Base-by-base conservation (phyloP, 2,329 filamentous ascomycete species). In the Cladosporium cucumerinum region DNA sequence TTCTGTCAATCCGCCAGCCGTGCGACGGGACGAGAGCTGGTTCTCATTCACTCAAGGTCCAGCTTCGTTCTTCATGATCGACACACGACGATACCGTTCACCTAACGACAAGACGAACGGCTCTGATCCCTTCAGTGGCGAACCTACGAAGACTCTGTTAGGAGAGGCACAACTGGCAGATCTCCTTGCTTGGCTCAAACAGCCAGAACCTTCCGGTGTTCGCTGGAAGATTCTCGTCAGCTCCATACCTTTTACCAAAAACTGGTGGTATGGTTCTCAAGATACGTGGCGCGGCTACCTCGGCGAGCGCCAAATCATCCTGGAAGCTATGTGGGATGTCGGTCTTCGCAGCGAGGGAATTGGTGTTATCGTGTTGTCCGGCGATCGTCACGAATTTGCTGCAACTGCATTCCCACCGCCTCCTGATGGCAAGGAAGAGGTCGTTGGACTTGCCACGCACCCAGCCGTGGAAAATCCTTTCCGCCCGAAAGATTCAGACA, bases 251-350 rank as follows among this genome's bases (percentile, higher is more conserved):
- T 97, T 99, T 75, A 98, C 95, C 7, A 96, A 97, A 80, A 99
- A 99, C 77, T 99, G 95, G 94, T 89, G 87, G 26, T 86, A 97
- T 69, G 94, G 95, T 69, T 87, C 87, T 2, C 84, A 89, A 67
- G 95, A 99, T 74, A 98, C 95, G 0, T 99, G 95, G 95, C 92
- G 92, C 55, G 94, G 94, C 0, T 97, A 96, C 77, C 82, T 97
- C 1, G 80, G 84, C 57, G 95, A 99, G 80, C 88, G 95, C 18
- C 86, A 84, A 62, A 83, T 82, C 63, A 85, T 98, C 28, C 87
- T 99, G 16, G 90, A 97, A 75, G 91, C 92, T 2, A 97, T 97
- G 86, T 98, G 95, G 93, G 89, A 91, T 67, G 88, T 90, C 0
- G 89, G 91, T n/a, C 81, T 86, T 14, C 65, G 68, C 10, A 85